Evolutionary conservation across 1,284 basidiomycete species (phyloP).

Genomic region (Phellopilus nigrolimitatus): DNA sequence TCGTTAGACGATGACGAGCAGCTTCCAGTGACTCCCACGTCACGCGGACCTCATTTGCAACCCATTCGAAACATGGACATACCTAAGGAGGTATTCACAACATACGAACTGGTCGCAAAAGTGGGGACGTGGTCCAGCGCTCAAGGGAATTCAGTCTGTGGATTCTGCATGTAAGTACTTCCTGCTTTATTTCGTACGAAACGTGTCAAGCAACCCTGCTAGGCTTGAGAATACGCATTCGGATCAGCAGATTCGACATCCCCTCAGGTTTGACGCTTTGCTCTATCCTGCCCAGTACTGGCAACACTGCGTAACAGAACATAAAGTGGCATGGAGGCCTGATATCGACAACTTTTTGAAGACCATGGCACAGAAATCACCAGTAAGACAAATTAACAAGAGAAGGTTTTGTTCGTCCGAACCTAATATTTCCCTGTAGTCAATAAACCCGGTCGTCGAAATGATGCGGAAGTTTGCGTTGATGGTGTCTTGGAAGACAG

Average conservation of each 20-base stretch:
- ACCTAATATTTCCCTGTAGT: neutral
- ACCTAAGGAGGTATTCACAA: neutral
- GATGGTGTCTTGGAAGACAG: conserved; percentile 8
- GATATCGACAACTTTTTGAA: conserved; percentile 7
- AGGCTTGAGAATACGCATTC: conserved; percentile 1
- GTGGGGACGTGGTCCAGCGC: conserved; percentile 7
- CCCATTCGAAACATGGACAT: no score
- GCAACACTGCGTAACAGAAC: conserved; percentile 9
- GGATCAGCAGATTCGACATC: neutral
- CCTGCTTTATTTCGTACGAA: neutral
- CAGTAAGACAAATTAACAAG: neutral
- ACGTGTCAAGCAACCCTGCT: neutral
- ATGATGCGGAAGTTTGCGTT: neutral
- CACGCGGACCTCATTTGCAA: no score
- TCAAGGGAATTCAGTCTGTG: conserved; percentile 1
- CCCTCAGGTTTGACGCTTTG: conserved; percentile 5
- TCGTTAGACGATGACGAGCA: no score
- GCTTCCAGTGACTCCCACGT: no score
- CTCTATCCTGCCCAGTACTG: conserved; percentile 7
- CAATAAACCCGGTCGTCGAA: neutral
- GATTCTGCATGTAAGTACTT: conserved; percentile 13
- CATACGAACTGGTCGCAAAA: conserved; percentile 2
- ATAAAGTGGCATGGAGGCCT: conserved; percentile 9
- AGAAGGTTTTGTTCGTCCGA: neutral
- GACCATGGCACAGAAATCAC: neutral